Evolutionary conservation across 192 early-diverging fungal genomes (phyloP), one percentile per base, ranked within the genome.

Genomic region (Backusella parvicylindrica): DNA sequence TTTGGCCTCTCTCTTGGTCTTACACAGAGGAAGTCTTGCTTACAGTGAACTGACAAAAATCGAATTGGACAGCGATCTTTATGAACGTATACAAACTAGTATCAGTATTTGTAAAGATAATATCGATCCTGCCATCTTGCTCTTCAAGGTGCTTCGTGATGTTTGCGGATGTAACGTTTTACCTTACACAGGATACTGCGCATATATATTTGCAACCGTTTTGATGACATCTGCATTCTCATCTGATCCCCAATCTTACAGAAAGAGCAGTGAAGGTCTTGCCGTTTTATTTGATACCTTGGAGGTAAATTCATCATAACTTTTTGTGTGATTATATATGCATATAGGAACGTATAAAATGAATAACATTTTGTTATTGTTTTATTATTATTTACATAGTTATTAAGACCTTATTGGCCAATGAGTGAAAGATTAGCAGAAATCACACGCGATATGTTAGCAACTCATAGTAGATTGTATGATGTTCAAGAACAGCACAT

Each of bases 121-220:
- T 26, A 74, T 80, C 3, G 64, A 72, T 26, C 37, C 64, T 5
- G 78, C 53, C 8, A 80, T 80, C 65, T 47, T 49, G 3, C 50
- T 80, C 6, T 80, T 80, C 50, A 32, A 47, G 56, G 26, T 50
- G 3, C 67, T 80, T 40, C 40, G 28, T 16, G 74, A 75, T 43
- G 26, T 67, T 31, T 80, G 78, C 21, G 74, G 78, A 30, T 23
- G 35, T 35, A 80, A 75, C 31, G 50, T 76, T 5, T 13, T 72
- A 49, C 78, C 78, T 18, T 80, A 75, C 38, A 72, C 75, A 65
- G 70, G 73, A 18, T 80, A 80, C 47, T 68, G 73, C 7, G 69
- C 78, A 21, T 80, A 80, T 32, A 80, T 75, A 36, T 75, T 80
- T 26, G 74, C 78, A 31, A 80, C 78, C 8, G 53, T 72, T 28